Evolutionary conservation across 73 alveolate species (phyloP).

Genomic region (Stentor coeruleus): DNA sequence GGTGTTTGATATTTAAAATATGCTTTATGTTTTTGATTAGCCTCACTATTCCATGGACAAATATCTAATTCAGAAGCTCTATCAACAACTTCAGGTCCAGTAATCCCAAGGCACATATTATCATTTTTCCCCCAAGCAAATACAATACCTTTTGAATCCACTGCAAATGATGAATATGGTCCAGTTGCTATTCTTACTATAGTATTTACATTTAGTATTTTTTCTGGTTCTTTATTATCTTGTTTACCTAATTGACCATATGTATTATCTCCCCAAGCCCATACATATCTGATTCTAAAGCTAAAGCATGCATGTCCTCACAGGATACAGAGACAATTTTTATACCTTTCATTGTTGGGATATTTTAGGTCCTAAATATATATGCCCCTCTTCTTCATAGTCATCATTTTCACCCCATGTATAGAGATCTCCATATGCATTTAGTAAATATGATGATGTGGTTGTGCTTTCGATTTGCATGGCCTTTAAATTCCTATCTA

Average conservation of each 20-base stretch:
- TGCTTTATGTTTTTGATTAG: neutral
- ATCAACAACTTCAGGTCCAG: neutral
- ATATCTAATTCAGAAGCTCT: neutral
- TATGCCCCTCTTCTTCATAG: too few species aligned
- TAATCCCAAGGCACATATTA: neutral
- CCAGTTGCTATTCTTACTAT: constrained; percentile 23
- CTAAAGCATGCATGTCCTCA: neutral
- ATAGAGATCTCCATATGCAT: neutral
- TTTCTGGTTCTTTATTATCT: neutral
- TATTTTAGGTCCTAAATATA: neutral
- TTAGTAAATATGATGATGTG: neutral
- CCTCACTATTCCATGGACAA: neutral
- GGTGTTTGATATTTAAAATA: constrained; percentile 10
- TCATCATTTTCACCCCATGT: neutral
- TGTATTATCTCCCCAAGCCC: neutral
- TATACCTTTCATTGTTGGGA: neutral
- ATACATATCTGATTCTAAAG: constrained; percentile 12
- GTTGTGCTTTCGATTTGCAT: neutral
- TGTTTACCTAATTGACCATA: neutral
- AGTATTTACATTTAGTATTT: neutral
- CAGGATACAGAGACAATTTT: neutral
- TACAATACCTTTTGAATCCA: neutral
- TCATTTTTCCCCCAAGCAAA: constrained; percentile 20
- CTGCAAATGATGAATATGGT: constrained; percentile 14
- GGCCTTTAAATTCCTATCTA: neutral